Evolutionary conservation across 1,139 yeast species (phyloP), one percentile per base, ranked within the genome.

Genomic region (Eremothecium coryli): DNA sequence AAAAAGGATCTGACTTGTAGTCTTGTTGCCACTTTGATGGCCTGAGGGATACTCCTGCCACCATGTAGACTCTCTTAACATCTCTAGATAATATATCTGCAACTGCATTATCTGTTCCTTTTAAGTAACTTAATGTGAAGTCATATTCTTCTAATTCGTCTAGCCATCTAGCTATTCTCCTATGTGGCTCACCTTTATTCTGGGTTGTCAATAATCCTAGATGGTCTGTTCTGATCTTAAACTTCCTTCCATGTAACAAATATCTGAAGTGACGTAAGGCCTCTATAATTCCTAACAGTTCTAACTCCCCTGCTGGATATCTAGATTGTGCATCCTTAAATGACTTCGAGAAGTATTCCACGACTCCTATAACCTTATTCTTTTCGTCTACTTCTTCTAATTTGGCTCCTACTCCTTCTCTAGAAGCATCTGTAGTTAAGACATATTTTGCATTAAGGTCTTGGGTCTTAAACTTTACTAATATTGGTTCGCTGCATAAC

Each of bases 351-450:
- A 38, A 43, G 23, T 44, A 44, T 8, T 40, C 38, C 12, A 43
- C 40, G 4, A 37, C 45, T 11, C 42, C 44, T n/a, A 42, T 9
- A 11, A 37, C 12, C n/a, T 37, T 35, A 7, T 34, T 29, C 8
- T 29, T 33, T 17, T 11, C 5, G 37, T 15, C 21, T 2, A 38
- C 18, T 23, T 40, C 41, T 41, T 45, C 45, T 3, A 42, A 29
- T 15, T 42, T 45, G 9, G 44, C 47, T 18, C 47, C 47, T 9
- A 42, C 29, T 11, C 41, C 45, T 5, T 26, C 23, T 15, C 27
- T 41, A 7, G 42, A 37, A 10, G 48, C 48, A 22, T 44, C 43
- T 4, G 47, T 44, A 5, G 47, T 44, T 17, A 41, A 18, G 4
- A 35, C 18, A 26, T 38, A 40, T 3, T 4, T 15, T 8, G 29